Evolutionary conservation across 192 early-diverging fungal species (phyloP), one percentile per base, ranked within the genome.

Genomic region (Phycomyces nitens): DNA sequence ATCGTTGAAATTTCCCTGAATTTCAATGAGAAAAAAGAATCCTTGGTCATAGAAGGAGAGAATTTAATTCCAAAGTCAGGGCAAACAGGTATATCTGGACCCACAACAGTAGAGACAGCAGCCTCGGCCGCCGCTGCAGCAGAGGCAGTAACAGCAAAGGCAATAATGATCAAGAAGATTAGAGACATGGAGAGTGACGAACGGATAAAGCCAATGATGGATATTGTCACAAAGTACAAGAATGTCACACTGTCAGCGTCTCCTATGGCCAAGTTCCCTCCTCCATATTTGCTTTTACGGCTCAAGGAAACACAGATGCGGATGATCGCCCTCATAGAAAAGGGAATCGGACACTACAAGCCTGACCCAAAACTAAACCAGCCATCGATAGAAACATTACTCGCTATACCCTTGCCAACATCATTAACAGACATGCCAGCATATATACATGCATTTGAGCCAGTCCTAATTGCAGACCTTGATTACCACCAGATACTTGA

Each of bases 171-270:
- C 18, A 56, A 16, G 54, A 56, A 38, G 21, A 56, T 50, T 5
- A 16, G 49, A 50, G 29, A 34, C 7, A 34, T 66, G 8, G 55
- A 58, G 22, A 34, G 47, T 53, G 64, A 66, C 55, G 68, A 63
- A 41, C 52, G 60, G 12, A 53, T 69, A 26, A 73, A 61, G 14
- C 43, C 65, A 0, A 65, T 80, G 2, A 74, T 72, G 40, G 58
- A 71, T 18, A 62, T 77, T 12, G 76, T 92, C 56, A 74, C 77
- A 5, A 73, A 80, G 18, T 90, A 86, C 65, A 78, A 89, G 66
- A 71, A 78, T n/a, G 83, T 84, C 0, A 86, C 90, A 39, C 76
- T 99, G 18, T 96, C 94, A 0, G 91, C 86, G 5, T 96, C 95
- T 1, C 93, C 94, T 0, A 84, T 84, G 70, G 93, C 97, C 39